A percentile compares a stretch with the other conserved stretches of the same genome.
phyloP scores from a whole-genome alignment of 2,329 filamentous ascomycete species.

The Sclerotinia nivalis region DNA sequence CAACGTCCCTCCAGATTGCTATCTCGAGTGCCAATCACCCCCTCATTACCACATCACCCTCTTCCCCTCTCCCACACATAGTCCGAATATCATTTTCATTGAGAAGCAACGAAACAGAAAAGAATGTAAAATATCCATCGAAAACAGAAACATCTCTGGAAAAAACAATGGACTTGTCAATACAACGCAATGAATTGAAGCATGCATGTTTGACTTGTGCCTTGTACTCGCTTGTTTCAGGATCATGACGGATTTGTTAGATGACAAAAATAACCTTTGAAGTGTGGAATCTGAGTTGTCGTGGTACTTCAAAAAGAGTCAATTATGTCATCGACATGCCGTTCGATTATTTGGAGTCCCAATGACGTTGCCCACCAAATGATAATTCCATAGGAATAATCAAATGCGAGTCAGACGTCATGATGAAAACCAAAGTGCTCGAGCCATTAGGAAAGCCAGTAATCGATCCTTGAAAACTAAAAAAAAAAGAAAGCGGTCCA shows the following conservation, averaged over 20 bases:
- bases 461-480: slow-evolving; percentile 35
- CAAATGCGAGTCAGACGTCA: slow-evolving; percentile 34
- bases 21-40: neutral
- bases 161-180: slow-evolving; percentile 9
- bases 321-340: slow-evolving; percentile 42
- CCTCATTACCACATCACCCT: slow-evolving; percentile 15
- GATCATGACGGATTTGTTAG: slow-evolving; percentile 11
- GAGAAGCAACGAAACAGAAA: slow-evolving; percentile 16
- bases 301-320: slow-evolving; percentile 34
- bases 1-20: slow-evolving; percentile 16
- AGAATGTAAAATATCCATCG: slow-evolving; percentile 1
- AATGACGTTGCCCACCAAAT: slow-evolving; percentile 26
- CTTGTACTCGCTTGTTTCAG: slow-evolving; percentile 18
- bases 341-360: slow-evolving; percentile 40
- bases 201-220: slow-evolving; percentile 11
- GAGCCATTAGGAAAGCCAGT: slow-evolving; percentile 41
- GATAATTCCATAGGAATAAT: neutral
- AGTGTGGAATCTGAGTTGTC: slow-evolving; percentile 29
- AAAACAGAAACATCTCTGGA: slow-evolving; percentile 14
- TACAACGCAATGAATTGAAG: slow-evolving; percentile 9
- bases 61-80: neutral
- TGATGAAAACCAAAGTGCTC: slow-evolving; percentile 39
- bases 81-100: slow-evolving; percentile 9
- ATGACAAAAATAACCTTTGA: slow-evolving; percentile 29
- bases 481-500: slow-evolving; percentile 37